Conservation (phyloP, 345 rosid species). For the Eutrema yunnanense region DNA sequence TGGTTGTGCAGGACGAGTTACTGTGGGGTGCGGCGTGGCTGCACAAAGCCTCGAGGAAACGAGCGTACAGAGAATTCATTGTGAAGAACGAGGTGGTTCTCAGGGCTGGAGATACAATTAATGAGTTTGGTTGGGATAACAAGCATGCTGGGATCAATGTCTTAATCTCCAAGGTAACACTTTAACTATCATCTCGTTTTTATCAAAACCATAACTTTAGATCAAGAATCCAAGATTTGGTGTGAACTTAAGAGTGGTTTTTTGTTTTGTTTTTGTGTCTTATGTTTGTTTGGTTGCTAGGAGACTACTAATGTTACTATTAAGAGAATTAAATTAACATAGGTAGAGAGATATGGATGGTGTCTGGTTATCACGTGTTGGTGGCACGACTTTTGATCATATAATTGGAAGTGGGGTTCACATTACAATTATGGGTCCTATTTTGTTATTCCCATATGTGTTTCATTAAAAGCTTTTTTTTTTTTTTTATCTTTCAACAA, state of each 20-base stretch:
- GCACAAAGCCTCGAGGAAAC: constrained; percentile 78
- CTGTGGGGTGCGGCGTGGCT: constrained; percentile 98
- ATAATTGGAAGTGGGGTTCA: constrained; percentile 30
- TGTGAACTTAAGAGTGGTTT: constrained; percentile 14
- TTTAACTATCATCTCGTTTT: background rate
- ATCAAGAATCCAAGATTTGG: background rate
- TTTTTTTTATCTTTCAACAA: background rate
- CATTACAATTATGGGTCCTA: constrained; percentile 1
- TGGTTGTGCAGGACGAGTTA: constrained; percentile 68
- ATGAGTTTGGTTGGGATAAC: constrained; percentile 96
- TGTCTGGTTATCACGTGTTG: constrained; percentile 24
- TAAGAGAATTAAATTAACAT: constrained; percentile 12
- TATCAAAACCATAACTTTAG: background rate
- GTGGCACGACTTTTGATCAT: constrained; percentile 29
- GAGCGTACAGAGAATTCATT: constrained; percentile 68
- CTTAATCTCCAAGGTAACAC: constrained; percentile 95
- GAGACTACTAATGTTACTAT: constrained; percentile 15
- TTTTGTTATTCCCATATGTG: background rate
- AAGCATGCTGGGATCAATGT: constrained; percentile 93
- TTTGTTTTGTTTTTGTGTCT: constrained; percentile 13
- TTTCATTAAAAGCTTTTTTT: background rate
- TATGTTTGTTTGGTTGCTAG: constrained; percentile 21
- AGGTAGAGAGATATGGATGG: constrained; percentile 7
- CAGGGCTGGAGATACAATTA: constrained; percentile 83
- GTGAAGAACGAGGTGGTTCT: constrained; percentile 72